These are phyloP conservation scores for Linum trigynum DNA, from an alignment of 345 rosid genomes.

Conservation along the genomic window DNA sequence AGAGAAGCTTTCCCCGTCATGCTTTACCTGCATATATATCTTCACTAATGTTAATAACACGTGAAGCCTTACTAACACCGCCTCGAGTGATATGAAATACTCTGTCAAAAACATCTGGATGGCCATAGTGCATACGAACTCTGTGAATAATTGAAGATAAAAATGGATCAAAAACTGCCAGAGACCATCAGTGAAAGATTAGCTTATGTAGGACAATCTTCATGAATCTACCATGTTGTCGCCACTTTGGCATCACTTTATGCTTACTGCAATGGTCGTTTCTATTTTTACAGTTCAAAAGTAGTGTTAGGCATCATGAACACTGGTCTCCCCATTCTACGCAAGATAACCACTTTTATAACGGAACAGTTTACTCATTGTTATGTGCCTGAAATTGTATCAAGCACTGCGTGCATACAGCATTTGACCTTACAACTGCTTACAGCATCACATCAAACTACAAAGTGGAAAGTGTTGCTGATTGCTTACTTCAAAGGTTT, in stretches of 20 bases:
- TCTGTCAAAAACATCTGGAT: conserved; percentile 97
- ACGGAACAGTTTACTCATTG: not conserved
- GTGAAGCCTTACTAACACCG: conserved; percentile 97
- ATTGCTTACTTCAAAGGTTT: conserved; percentile 78
- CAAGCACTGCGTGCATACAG: not conserved
- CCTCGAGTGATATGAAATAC: conserved; percentile 94
- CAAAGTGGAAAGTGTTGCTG: not conserved
- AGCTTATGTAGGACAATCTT: not conserved
- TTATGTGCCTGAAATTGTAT: not conserved
- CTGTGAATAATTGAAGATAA: conserved; percentile 37
- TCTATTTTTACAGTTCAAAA: not conserved
- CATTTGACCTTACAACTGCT: not conserved
- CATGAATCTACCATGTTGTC: not conserved
- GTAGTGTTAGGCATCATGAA: not conserved
- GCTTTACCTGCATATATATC: conserved; percentile 89
- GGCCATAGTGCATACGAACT: conserved; percentile 99
- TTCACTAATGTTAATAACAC: conserved; percentile 93
- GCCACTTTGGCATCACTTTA: not conserved
- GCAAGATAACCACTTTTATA: not conserved
- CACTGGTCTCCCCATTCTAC: not conserved
- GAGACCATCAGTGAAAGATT: not conserved
- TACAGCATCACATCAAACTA: not conserved
- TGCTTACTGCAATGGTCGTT: not conserved
- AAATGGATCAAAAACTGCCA: not conserved
- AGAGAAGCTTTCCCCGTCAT: not conserved